Percentiles rank a stretch among this genome's conserved stretches.
Conservation (phyloP, 495 filamentous ascomycete species). For the Penicillium flavigenum region DNA sequence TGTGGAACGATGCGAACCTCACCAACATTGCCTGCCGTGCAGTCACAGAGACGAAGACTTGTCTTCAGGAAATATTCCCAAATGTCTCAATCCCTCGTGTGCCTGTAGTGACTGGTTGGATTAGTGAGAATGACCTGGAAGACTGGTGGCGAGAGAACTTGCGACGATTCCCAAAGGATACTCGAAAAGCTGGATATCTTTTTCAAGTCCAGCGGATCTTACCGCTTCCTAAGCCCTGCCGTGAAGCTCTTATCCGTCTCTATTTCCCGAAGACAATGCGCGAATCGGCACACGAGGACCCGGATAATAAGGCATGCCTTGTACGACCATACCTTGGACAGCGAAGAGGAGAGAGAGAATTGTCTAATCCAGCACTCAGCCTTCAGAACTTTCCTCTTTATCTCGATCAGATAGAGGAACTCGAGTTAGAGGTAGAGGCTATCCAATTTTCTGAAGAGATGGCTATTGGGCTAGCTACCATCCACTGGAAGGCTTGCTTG, state of each 20-base stretch:
- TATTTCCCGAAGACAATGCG: neutral
- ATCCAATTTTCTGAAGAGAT: neutral
- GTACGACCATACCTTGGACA: neutral
- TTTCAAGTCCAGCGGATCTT: neutral
- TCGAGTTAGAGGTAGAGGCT: neutral
- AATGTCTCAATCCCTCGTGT: neutral
- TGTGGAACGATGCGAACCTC: neutral
- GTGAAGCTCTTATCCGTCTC: constrained; percentile 1
- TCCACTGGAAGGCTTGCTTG: neutral
- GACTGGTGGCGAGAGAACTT: neutral
- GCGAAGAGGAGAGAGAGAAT: neutral
- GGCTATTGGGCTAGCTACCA: neutral
- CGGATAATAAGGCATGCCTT: neutral
- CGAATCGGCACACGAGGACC: neutral
- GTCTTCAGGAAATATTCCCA: neutral
- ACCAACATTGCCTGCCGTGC: neutral
- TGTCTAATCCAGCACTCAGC: neutral
- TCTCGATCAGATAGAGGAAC: constrained; percentile 1
- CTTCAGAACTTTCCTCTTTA: constrained; percentile 3
- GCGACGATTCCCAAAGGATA: neutral
- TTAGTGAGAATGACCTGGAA: neutral
- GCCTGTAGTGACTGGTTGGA: neutral
- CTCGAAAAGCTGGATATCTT: neutral
- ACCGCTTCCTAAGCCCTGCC: neutral
- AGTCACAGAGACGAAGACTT: neutral